Conservation (phyloP, 2,329 filamentous ascomycete species). For the Diaporthe humulicola region DNA sequence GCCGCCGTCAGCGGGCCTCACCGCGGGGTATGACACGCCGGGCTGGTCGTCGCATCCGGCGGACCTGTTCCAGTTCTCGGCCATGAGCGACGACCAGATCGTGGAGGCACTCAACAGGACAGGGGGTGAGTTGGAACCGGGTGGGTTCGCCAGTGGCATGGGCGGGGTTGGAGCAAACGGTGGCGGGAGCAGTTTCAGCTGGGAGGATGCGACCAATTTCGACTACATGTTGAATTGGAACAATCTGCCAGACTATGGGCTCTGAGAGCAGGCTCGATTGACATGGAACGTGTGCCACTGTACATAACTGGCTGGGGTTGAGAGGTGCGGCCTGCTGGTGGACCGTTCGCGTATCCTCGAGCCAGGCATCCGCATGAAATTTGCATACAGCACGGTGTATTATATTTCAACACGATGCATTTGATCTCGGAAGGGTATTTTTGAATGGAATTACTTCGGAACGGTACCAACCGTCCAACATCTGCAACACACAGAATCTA, state of each 20-base stretch:
- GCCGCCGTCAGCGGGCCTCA: constrained; percentile 38
- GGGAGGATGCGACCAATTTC: constrained; percentile 71
- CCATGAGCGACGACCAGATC: constrained; percentile 79
- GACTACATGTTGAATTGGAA: constrained; percentile 67
- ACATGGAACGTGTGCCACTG: neutral
- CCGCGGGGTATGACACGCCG: constrained; percentile 44
- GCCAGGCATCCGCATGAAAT: neutral
- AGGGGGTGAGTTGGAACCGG: constrained; percentile 67
- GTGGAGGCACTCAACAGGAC: constrained; percentile 75
- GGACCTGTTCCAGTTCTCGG: constrained; percentile 72
- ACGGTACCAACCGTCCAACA: neutral
- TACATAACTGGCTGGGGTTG: neutral
- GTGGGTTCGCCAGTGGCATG: constrained; percentile 58
- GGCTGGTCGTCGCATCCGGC: constrained; percentile 54
- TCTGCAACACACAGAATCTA: neutral
- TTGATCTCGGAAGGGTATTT: neutral
- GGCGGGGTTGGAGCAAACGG: constrained; percentile 68
- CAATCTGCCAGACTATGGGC: constrained; percentile 56
- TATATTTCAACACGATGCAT: neutral
- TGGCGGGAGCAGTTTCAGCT: constrained; percentile 66
- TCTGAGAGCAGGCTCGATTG: constrained; percentile 38
- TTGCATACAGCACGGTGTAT: constrained; percentile 13
- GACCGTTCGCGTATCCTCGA: neutral
- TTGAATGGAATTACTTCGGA: neutral
- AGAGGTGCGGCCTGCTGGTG: neutral